Conservation (phyloP, 2,329 filamentous ascomycete genomes). For the Beauveria rudraprayagi region DNA sequence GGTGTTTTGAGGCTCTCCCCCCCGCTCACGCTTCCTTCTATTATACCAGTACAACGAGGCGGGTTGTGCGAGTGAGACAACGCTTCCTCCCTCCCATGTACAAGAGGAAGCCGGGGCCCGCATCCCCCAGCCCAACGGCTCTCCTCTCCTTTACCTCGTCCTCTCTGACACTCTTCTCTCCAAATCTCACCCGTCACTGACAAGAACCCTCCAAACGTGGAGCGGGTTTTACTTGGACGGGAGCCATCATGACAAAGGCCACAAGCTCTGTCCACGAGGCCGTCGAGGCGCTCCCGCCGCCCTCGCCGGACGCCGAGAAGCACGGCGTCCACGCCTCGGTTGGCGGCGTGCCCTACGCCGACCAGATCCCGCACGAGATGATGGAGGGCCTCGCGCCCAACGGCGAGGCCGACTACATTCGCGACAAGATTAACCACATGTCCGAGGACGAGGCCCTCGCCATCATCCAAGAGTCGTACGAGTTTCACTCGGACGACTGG, state of each 20-base stretch:
- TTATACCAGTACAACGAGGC: neutral
- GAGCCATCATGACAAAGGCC: neutral
- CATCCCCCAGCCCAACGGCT: neutral
- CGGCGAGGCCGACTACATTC: constrained; percentile 34
- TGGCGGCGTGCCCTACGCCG: constrained; percentile 16
- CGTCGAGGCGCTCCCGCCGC: neutral
- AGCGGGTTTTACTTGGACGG: too few relatives aligned
- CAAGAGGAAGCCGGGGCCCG: neutral
- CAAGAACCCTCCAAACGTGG: neutral
- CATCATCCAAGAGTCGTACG: constrained; percentile 29
- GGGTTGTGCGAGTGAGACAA: neutral
- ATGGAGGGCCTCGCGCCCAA: constrained; percentile 35
- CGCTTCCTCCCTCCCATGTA: neutral
- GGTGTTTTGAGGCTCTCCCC: neutral
- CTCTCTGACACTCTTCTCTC: too few relatives aligned
- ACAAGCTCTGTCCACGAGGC: constrained; percentile 1
- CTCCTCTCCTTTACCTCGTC: neutral
- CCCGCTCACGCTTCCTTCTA: neutral
- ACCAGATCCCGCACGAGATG: constrained; percentile 31
- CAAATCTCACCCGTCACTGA: too few relatives aligned
- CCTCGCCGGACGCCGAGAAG: constrained; percentile 3
- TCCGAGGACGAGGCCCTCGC: constrained; percentile 33
- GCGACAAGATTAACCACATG: constrained; percentile 34
- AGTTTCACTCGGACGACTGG: constrained; percentile 36
- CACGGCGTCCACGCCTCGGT: neutral